Conservation (phyloP, 2,329 filamentous ascomycete species). For the Fusarium longipes region DNA sequence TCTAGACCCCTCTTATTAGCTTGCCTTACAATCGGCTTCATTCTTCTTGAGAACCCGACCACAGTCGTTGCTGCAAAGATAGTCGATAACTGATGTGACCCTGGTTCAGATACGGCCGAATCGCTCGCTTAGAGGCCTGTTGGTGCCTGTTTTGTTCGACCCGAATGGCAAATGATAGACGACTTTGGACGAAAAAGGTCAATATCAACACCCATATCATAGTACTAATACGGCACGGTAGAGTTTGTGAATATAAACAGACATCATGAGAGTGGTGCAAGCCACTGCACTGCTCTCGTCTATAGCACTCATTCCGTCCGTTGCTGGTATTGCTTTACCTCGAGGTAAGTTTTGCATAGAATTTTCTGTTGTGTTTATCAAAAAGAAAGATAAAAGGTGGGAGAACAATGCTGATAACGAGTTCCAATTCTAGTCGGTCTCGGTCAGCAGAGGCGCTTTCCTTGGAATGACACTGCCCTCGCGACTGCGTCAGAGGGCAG, state of each 20-base stretch:
- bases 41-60: constrained; percentile 9
- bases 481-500: constrained; percentile 17
- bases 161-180: constrained; percentile 22
- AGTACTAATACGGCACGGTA: neutral
- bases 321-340: constrained; percentile 29
- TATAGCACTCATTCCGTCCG: constrained; percentile 31
- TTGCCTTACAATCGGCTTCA: constrained; percentile 13
- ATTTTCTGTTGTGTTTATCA: neutral
- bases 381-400: neutral
- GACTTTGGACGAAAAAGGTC: neutral
- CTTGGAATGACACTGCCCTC: constrained; percentile 27
- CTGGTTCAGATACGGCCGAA: constrained; percentile 20
- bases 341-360: constrained; percentile 28
- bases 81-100: constrained; percentile 12
- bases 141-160: constrained; percentile 1
- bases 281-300: constrained; percentile 30
- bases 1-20: constrained; percentile 19
- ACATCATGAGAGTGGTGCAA: constrained; percentile 37
- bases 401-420: constrained; percentile 15
- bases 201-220: neutral
- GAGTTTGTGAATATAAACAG: neutral
- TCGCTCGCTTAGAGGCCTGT: constrained; percentile 34
- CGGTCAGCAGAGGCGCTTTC: constrained; percentile 28
- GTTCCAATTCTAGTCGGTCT: constrained; percentile 8
- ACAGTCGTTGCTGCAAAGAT: constrained; percentile 3